Base-by-base conservation (phyloP, 2,329 filamentous ascomycete genomes). In the Aspergillus unguis region DNA sequence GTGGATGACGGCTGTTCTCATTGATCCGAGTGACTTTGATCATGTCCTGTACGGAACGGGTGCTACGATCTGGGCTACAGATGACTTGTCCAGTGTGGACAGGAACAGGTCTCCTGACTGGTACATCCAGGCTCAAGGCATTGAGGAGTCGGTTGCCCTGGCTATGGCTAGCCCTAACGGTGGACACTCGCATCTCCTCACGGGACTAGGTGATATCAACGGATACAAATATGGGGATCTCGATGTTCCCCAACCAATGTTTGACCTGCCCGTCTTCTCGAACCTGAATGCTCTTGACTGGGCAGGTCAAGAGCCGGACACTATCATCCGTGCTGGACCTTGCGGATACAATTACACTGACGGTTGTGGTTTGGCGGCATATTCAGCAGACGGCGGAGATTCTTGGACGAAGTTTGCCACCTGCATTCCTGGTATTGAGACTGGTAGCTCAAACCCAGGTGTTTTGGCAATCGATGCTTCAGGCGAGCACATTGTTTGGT, bases 251-350 rank as follows among this genome's bases (percentile, higher is more conserved):
- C 55, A 57, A 43, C 38, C 55, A 5, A 57, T 57, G 55, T 48
- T 57, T 23, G 52, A 50, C 10, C 43, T 57, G 3, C 55, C 55
- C 5, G 48, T 52, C 25, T 57, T 57, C 6, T 57, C 55, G 2
- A 57, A 57, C 26, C 47, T 57, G 38, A 54, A 57, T 25, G 48
- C 55, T 4, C 52, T 57, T 17, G 55, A 57, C 52, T 57, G 55
- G 55, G 55, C 55, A 2, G 55, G 55, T 2, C 52, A 55, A 38
- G 47, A 43, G 17, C 55, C 48, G 2, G 36, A 48, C 3, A 46
- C 42, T 6, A 55, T 57, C 23, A 54, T 57, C 4, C 55, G 55
- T 25, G 55, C 48, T 27, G 55, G 55, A 1, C 48, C 55, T 2
- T 55, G 52, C 26, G 55, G 55, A 4, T 41, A 55, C n/a, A 29